Conservation (phyloP, 2,329 filamentous ascomycete species). For the Kalmusia sp. region DNA sequence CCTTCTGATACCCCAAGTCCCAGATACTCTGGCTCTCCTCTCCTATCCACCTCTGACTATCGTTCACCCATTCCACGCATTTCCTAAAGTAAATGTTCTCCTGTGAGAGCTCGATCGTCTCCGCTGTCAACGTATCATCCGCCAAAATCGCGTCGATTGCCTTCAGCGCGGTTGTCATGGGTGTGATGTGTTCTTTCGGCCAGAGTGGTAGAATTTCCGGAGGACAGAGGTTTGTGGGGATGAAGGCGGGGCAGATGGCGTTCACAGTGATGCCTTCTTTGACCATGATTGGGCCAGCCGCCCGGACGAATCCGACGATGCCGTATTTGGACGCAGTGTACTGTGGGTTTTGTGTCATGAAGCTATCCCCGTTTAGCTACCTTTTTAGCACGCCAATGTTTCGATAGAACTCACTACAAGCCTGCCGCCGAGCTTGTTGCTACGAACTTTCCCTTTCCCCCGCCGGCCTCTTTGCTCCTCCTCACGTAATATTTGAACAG, state of each 20-base stretch:
- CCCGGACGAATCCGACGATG: slow-evolving; percentile 48
- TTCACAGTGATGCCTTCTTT: slow-evolving; percentile 49
- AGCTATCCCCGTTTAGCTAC: slow-evolving; percentile 12
- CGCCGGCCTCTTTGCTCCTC: slow-evolving; percentile 44
- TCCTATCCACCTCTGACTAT: slow-evolving; percentile 50
- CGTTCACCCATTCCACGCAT: slow-evolving; percentile 47
- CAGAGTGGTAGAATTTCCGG: slow-evolving; percentile 46
- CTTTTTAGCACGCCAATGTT: too few species aligned
- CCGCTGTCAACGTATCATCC: slow-evolving; percentile 45
- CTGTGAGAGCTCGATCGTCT: slow-evolving; percentile 50
- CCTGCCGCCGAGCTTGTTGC: slow-evolving; percentile 49
- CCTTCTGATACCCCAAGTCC: slow-evolving; percentile 39
- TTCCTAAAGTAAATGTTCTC: slow-evolving; percentile 52
- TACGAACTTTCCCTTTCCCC: slow-evolving; percentile 47
- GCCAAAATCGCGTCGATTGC: slow-evolving; percentile 48
- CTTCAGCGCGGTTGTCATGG: slow-evolving; percentile 48
- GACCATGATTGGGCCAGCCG: slow-evolving; percentile 42
- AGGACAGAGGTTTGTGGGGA: slow-evolving; percentile 49
- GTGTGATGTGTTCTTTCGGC: slow-evolving; percentile 50
- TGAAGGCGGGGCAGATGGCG: slow-evolving; percentile 50
- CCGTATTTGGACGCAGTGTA: slow-evolving; percentile 54
- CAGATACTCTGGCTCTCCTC: slow-evolving; percentile 38
- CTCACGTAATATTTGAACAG: slow-evolving; percentile 52
- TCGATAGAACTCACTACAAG: slow-evolving; percentile 38
- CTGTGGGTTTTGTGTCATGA: slow-evolving; percentile 45